Base-by-base conservation (phyloP, 148 eudicot species). In the Euryodendron excelsum region DNA sequence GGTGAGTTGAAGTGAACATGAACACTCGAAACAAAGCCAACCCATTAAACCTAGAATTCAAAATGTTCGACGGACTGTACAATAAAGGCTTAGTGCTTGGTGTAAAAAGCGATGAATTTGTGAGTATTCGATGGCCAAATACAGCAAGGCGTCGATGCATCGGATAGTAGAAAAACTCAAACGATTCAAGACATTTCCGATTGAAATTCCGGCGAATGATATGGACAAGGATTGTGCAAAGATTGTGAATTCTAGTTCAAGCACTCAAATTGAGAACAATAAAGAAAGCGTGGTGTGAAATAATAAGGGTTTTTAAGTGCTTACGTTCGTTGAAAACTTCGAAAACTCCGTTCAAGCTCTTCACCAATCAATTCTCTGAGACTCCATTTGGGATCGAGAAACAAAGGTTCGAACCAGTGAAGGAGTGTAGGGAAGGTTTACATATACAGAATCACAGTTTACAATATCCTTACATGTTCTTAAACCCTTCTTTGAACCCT, bases 21-120 rank as follows among this genome's bases (percentile, higher is more conserved):
- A 85, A 80, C 45, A 70, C 82, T 44, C 90, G 78, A 79, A 86
- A 75, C 11, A 86, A 28, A 45, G 79, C 72, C 69, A 78, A 76
- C 76, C 86, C 92, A 85, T 84, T 72, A 52, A 30, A 36, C 65
- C 77, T 82, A 61, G n/a, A 23, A 41, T 47, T 67, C 45, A 9
- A 48, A 62, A 1, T 14, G 20, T 9, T 72, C 21, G 74, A 72
- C 23, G 64, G 62, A 18, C 41, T 10, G 53, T 15, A 52, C 4
- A 48, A 63, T 28, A 68, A 18, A 13, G 75, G 52, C 13, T 15
- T 69, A 9, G 14, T 58, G 52, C 17, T 70, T 33, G 69, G 75
- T 34, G 74, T 34, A 18, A 75, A 27, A n/a, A 69, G 52, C 23
- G 71, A 80, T 21, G 70, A 60, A 61, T 48, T 75, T 17, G 75